Evolutionary conservation across 2,329 filamentous ascomycete species (phyloP).

Genomic region (Penicillium griseofulvum): DNA sequence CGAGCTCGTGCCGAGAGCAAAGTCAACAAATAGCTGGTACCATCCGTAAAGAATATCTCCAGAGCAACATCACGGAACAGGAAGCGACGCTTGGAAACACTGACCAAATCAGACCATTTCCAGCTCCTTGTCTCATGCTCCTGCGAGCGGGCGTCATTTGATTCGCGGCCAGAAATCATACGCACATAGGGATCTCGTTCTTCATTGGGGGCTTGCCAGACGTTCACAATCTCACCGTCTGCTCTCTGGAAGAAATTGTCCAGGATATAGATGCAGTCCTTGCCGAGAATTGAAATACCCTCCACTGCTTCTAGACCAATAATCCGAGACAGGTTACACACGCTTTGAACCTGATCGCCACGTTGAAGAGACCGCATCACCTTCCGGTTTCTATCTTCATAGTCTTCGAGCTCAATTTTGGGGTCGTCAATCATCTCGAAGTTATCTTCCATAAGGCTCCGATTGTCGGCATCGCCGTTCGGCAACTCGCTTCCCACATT

Average conservation of each 20-base stretch:
- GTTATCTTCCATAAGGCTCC: conserved; percentile 69
- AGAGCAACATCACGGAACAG: conserved; percentile 92
- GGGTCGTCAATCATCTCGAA: conserved; percentile 96
- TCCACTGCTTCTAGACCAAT: conserved; percentile 91
- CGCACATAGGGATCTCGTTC: conserved; percentile 94
- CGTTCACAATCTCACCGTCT: conserved; percentile 94
- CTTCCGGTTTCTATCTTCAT: conserved; percentile 97
- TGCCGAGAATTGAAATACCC: conserved; percentile 88
- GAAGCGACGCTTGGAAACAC: conserved; percentile 92
- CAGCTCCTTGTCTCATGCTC: conserved; percentile 86
- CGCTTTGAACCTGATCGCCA: conserved; percentile 86
- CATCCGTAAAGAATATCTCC: conserved; percentile 97
- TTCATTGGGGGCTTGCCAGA: conserved; percentile 86
- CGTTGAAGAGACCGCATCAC: conserved; percentile 91
- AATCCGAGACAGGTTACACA: conserved; percentile 93
- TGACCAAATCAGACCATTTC: conserved; percentile 93
- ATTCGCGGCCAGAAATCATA: conserved; percentile 79
- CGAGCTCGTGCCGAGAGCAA: conserved; percentile 70
- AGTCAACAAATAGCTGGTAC: conserved; percentile 89
- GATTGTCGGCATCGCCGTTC: conserved; percentile 36
- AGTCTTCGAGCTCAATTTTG: conserved; percentile 76
- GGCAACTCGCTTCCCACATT: conserved; percentile 30
- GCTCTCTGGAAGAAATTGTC: conserved; percentile 94
- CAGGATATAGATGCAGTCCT: conserved; percentile 87
- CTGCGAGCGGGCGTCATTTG: conserved; percentile 55